A percentile compares a stretch with the other conserved stretches of the same genome.
Evolutionary conservation across 805 yeast species (phyloP).

Genomic region (Schwanniomyces pseudopolymorphus): DNA sequence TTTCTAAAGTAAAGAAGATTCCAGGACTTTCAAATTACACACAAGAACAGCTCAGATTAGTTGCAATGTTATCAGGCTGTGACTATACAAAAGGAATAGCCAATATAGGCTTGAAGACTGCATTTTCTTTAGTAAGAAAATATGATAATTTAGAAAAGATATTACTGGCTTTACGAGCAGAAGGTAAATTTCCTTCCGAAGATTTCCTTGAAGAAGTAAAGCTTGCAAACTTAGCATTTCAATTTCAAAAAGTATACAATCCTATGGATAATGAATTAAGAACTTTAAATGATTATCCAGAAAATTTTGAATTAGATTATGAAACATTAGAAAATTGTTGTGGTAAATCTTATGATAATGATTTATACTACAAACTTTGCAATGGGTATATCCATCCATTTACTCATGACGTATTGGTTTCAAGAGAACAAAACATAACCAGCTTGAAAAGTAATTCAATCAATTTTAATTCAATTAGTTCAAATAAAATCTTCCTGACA

Average conservation of each 20-base stretch:
- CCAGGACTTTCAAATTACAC: slow-evolving; percentile 52
- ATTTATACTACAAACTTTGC: slow-evolving; percentile 57
- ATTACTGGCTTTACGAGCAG: slow-evolving; percentile 54
- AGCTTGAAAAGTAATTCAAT: slow-evolving; percentile 18
- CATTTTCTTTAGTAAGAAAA: slow-evolving; percentile 58
- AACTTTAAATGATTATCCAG: slow-evolving; percentile 59
- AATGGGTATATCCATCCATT: slow-evolving; percentile 68
- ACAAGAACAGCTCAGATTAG: slow-evolving; percentile 60
- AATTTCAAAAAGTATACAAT: slow-evolving; percentile 81
- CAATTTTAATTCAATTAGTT: slow-evolving; percentile 1
- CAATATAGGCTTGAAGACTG: slow-evolving; percentile 77
- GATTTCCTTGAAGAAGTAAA: slow-evolving; percentile 59
- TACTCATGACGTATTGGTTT: slow-evolving; percentile 43
- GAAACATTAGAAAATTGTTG: slow-evolving; percentile 46
- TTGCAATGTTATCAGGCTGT: slow-evolving; percentile 93
- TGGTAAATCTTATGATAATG: slow-evolving; percentile 44
- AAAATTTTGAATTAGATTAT: slow-evolving; percentile 36
- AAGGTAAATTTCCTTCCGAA: slow-evolving; percentile 60
- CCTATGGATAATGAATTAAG: slow-evolving; percentile 51
- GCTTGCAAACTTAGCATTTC: slow-evolving; percentile 76
- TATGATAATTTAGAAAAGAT: slow-evolving; percentile 55
- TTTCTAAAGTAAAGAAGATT: slow-evolving; percentile 45
- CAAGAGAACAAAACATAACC: slow-evolving; percentile 45
- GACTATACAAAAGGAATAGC: slow-evolving; percentile 89
- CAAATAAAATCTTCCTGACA: background rate